These are phyloP conservation scores for Trichoderma oligosporum DNA, from an alignment of 2,329 filamentous ascomycete species.

Conservation along the genomic window DNA sequence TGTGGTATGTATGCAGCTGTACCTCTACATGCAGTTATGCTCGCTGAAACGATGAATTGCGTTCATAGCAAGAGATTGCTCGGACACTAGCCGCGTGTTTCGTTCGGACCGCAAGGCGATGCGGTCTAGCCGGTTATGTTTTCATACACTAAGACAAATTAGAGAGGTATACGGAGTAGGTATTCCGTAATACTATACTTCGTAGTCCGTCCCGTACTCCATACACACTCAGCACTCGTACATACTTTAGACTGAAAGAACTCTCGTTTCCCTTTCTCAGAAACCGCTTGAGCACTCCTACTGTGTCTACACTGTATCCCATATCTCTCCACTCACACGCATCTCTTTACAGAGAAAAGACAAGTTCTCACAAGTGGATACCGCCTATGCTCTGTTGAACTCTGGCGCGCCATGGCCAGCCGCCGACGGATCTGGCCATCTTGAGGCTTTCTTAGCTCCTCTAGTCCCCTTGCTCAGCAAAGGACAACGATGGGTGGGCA, in stretches of 20 bases:
- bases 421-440: conserved; percentile 24
- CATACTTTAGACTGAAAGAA: too few relatives aligned
- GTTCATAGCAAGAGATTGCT: not conserved
- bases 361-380: conserved; percentile 7
- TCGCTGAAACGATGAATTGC: conserved; percentile 14
- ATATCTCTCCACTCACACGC: conserved; percentile 4
- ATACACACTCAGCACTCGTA: too few relatives aligned
- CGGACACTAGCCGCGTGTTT: conserved; percentile 18
- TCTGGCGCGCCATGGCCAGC: conserved; percentile 19
- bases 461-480: conserved; percentile 2
- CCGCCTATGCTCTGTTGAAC: conserved; percentile 11
- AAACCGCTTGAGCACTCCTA: not conserved
- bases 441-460: conserved; percentile 6
- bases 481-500: conserved; percentile 10
- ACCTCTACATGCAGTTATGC: too few relatives aligned
- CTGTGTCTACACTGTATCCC: not conserved
- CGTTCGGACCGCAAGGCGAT: conserved; percentile 17
- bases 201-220: not conserved
- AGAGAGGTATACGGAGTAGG: not conserved
- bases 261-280: not conserved
- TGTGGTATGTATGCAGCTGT: conserved; percentile 2
- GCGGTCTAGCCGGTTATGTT: conserved; percentile 12
- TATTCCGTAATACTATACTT: too few relatives aligned
- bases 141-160: not conserved
- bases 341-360: conserved; percentile 3